Conservation (phyloP, 805 yeast species). For the Kodamaea fukazawae region DNA sequence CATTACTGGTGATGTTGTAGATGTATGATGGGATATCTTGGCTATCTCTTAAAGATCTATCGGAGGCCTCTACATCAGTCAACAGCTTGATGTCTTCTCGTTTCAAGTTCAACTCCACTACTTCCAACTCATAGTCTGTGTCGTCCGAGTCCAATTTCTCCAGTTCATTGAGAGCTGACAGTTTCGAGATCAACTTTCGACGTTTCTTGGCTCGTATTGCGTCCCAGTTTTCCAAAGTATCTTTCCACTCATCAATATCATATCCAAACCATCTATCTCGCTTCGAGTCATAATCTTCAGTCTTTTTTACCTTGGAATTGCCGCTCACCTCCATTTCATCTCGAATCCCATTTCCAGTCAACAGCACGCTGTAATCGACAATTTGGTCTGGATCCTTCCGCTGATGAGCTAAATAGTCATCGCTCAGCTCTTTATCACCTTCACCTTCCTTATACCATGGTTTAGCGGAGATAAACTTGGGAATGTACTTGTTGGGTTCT, state of each 20-base stretch:
- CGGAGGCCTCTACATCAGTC: slow-evolving; percentile 31
- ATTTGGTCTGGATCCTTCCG: slow-evolving; percentile 42
- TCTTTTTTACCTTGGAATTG: slow-evolving; percentile 16
- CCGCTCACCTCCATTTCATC: slow-evolving; percentile 37
- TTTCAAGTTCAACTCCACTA: slow-evolving; percentile 33
- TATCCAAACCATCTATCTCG: slow-evolving; percentile 84
- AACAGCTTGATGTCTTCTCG: slow-evolving; percentile 23
- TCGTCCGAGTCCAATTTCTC: slow-evolving; percentile 30
- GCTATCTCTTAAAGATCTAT: slow-evolving; percentile 56
- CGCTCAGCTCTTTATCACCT: slow-evolving; percentile 6
- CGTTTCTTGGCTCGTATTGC: slow-evolving; percentile 22
- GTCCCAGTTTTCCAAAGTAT: slow-evolving; percentile 48
- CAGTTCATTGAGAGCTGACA: slow-evolving; percentile 2
- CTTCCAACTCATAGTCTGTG: slow-evolving; percentile 41
- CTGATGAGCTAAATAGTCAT: slow-evolving; percentile 59
- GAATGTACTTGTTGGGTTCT: slow-evolving; percentile 30
- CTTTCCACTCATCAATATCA: slow-evolving; percentile 59
- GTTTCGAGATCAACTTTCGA: slow-evolving; percentile 4
- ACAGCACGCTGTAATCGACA: slow-evolving; percentile 49
- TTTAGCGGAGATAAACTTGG: slow-evolving; percentile 35
- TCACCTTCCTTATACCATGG: slow-evolving; percentile 36
- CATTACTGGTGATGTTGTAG: slow-evolving; percentile 39
- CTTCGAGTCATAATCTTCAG: slow-evolving; percentile 61
- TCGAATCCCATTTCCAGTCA: slow-evolving; percentile 53
- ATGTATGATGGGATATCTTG: slow-evolving; percentile 73